phyloP scores from a whole-genome alignment of 345 rosid genomes.

The Aquilaria sinensis region DNA sequence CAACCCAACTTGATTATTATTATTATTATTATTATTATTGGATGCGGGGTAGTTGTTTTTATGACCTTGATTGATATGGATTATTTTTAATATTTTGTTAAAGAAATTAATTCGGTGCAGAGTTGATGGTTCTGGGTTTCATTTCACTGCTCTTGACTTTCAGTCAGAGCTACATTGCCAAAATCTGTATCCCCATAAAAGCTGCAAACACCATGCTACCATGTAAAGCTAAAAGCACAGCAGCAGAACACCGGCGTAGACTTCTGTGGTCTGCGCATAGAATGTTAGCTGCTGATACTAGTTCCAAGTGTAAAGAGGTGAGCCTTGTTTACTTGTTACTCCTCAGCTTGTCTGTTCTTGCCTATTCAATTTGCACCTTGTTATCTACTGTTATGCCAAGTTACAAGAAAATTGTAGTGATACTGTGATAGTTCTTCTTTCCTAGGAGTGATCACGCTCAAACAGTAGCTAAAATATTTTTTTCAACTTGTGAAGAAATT shows the following conservation, averaged over 20 bases:
- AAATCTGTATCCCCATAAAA: constrained; percentile 57
- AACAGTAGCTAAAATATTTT: too few species aligned
- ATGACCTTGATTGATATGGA: not conserved
- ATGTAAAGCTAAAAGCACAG: constrained; percentile 25
- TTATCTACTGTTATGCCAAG: not conserved
- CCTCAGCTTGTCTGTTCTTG: not conserved
- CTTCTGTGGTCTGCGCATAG: constrained; percentile 60
- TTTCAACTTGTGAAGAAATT: too few species aligned
- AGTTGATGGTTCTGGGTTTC: constrained; percentile 91
- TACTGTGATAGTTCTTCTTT: not conserved
- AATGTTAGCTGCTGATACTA: constrained; percentile 28
- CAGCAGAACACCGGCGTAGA: constrained; percentile 40
- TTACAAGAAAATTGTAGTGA: constrained; percentile 5
- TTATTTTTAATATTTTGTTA: constrained; percentile 12
- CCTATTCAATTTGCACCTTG: too few species aligned
- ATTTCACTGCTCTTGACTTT: constrained; percentile 84
- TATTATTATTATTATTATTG: not conserved
- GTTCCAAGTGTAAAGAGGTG: constrained; percentile 50
- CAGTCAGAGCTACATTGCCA: constrained; percentile 48
- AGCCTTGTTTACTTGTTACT: constrained; percentile 3
- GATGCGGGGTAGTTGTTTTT: not conserved
- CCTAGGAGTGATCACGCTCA: not conserved
- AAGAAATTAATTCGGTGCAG: constrained; percentile 28
- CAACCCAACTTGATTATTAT: not conserved
- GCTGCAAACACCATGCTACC: constrained; percentile 72